These are phyloP conservation scores for Xylaria sp. DNA, from an alignment of 2,329 filamentous ascomycete species.

Conservation along the genomic window DNA sequence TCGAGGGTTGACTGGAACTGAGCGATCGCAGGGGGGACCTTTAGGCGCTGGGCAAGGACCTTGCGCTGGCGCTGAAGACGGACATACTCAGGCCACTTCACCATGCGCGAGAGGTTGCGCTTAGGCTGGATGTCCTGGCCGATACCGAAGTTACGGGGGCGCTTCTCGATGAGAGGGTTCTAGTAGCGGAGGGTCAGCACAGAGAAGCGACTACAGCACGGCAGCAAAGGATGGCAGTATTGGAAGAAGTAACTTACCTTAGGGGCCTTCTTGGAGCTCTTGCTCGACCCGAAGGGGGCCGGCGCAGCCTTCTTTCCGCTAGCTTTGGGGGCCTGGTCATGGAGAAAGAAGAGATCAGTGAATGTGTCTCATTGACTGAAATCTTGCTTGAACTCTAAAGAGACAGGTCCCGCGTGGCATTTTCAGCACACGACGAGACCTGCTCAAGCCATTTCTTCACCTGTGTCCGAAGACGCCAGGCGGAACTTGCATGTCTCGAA, in stretches of 20 bases:
- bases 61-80: constrained; percentile 93
- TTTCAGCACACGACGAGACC: constrained; percentile 58
- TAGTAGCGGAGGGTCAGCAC: constrained; percentile 54
- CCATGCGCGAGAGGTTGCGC: constrained; percentile 96
- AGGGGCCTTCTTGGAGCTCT: constrained; percentile 90
- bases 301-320: constrained; percentile 96
- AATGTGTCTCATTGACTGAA: constrained; percentile 77
- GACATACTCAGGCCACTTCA: constrained; percentile 99
- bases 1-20: constrained; percentile 69
- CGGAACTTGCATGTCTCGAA: constrained; percentile 54
- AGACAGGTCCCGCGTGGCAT: constrained; percentile 67
- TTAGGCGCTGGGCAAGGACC: constrained; percentile 98
- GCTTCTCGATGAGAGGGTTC: constrained; percentile 99
- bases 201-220: constrained; percentile 9
- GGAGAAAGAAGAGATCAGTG: constrained; percentile 99
- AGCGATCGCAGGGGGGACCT: constrained; percentile 84
- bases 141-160: constrained; percentile 96
- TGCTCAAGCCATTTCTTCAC: constrained; percentile 76
- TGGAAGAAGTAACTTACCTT: constrained; percentile 76
- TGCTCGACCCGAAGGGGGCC: constrained; percentile 94
- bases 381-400: constrained; percentile 95
- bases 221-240: neutral
- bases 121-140: constrained; percentile 98
- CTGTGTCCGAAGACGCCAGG: constrained; percentile 56
- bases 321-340: constrained; percentile 99